A percentile compares a stretch with the other conserved stretches of the same genome.
Evolutionary conservation across 306 rosid genomes (phyloP).

Genomic region (Quercus engelmannii): DNA sequence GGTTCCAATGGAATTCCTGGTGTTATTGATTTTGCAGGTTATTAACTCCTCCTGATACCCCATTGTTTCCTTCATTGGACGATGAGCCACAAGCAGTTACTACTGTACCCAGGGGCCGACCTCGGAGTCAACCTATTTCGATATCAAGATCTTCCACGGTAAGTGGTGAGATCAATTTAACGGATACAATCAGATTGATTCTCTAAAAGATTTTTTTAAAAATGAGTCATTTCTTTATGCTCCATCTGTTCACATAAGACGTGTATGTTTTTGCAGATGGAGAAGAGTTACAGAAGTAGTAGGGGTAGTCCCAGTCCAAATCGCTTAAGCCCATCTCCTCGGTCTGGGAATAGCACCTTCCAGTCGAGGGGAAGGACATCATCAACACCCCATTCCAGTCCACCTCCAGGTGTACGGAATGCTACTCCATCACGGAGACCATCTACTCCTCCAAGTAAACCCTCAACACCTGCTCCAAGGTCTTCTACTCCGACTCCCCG

Average conservation of each 20-base stretch:
- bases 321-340: constrained; percentile 79
- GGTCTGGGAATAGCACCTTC: constrained; percentile 50
- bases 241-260: background rate
- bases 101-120: constrained; percentile 61
- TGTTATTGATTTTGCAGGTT: constrained; percentile 49
- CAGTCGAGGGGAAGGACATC: constrained; percentile 70
- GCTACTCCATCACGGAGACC: constrained; percentile 61
- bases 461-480: constrained; percentile 56
- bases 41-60: constrained; percentile 84
- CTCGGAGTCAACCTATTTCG: constrained; percentile 80
- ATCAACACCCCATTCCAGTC: constrained; percentile 63
- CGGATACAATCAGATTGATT: constrained; percentile 17
- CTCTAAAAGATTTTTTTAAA: background rate
- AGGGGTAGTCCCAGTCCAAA: constrained; percentile 90
- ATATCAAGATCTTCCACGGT: constrained; percentile 87
- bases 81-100: constrained; percentile 46
- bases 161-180: constrained; percentile 26
- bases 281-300: constrained; percentile 72
- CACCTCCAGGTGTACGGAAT: constrained; percentile 50
- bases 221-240: constrained; percentile 10
- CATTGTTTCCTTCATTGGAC: constrained; percentile 83
- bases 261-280: constrained; percentile 54
- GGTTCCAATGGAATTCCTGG: constrained; percentile 21
- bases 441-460: constrained; percentile 77
- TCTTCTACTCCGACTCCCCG: constrained; percentile 63